Evolutionary conservation across 2,329 filamentous ascomycete genomes (phyloP), one percentile per base, ranked within the genome.

Genomic region (Neofusicoccum kwambonambiense): DNA sequence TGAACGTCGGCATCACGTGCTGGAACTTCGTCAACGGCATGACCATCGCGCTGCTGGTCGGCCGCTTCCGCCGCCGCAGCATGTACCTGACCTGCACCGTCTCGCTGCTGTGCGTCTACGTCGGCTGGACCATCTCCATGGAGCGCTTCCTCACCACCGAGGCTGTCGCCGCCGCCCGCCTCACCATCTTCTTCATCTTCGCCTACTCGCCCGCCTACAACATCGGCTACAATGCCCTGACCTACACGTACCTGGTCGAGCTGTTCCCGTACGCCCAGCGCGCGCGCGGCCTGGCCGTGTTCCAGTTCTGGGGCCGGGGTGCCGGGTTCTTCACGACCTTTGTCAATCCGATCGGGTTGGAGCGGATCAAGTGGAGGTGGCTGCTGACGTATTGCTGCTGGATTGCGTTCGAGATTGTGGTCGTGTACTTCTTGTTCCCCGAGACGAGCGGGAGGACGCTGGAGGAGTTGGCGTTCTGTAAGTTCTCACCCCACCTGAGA

Each of bases 221-320:
- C 35, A 77, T 86, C 66, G 84, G 83, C 27, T 87, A 83, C 83
- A 86, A 84, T 35, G 83, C 83, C 65, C 79, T 87, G 47, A 80
- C 86, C 17, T 79, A 86, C 67, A 83, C 82, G 61, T 87, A 83
- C 72, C 77, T 78, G 2, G 77, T 79, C 58, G 81, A 84, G 68
- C 82, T 84, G 66, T 71, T 82, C 64, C 81, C 81, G 3, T 84
- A 80, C 73, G 78, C 77, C 65, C 78, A 83, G 63, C 80, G 82
- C 56, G 79, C 80, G 64, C 82, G 82, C 72, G 82, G 81, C 41
- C 72, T 83, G 54, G 74, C 76, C 66, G 69, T 89, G 69, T 86
- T 89, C 84, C 88, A 89, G 73, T 82, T 89, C 58, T 84, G 83
- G 19, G 81, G 89, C 17, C 86, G 89, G 73, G 85, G 85, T 52